A percentile compares a stretch with the other conserved stretches of the same genome.
phyloP scores from a whole-genome alignment of 1,284 basidiomycete genomes.

The Phlebopus sp. region DNA sequence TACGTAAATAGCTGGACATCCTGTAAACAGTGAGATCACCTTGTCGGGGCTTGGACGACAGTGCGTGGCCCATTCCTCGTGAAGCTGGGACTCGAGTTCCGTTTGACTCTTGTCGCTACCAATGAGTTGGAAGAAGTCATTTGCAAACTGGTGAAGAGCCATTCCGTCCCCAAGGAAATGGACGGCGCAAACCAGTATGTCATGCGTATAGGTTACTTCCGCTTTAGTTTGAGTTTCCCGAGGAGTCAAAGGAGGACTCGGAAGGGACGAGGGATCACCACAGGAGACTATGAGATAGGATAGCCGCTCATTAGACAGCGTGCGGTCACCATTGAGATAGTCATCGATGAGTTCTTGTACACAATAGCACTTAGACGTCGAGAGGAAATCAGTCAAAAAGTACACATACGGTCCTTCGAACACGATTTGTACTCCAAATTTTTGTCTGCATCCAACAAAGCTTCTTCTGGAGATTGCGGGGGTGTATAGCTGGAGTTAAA shows the following conservation, averaged over 20 bases:
- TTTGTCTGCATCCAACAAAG: slow-evolving; percentile 46
- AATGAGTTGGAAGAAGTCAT: slow-evolving; percentile 68
- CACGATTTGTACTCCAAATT: slow-evolving; percentile 51
- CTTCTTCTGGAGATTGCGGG: slow-evolving; percentile 44
- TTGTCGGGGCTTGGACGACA: slow-evolving; percentile 1
- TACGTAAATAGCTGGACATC: neutral
- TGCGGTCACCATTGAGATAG: slow-evolving; percentile 74
- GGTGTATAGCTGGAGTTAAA: slow-evolving; percentile 43
- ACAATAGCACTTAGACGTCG: neutral
- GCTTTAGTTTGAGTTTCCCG: slow-evolving; percentile 8
- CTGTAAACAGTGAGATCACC: neutral
- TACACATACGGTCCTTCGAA: slow-evolving; percentile 49
- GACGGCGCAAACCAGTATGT: slow-evolving; percentile 64
- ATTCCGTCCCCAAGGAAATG: slow-evolving; percentile 80
- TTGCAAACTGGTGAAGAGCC: slow-evolving; percentile 72
- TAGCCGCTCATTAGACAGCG: slow-evolving; percentile 65
- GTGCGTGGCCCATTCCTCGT: slow-evolving; percentile 35
- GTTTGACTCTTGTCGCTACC: slow-evolving; percentile 39
- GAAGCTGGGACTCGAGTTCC: slow-evolving; percentile 43
- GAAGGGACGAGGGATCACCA: slow-evolving; percentile 21
- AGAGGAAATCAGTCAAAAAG: neutral
- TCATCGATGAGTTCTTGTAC: slow-evolving; percentile 55
- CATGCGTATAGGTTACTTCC: slow-evolving; percentile 34
- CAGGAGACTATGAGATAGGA: slow-evolving; percentile 68
- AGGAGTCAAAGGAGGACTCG: slow-evolving; percentile 39